Evolutionary conservation across 345 rosid species (phyloP), one percentile per base, ranked within the genome.

Genomic region (Tarenaya hassleriana): DNA sequence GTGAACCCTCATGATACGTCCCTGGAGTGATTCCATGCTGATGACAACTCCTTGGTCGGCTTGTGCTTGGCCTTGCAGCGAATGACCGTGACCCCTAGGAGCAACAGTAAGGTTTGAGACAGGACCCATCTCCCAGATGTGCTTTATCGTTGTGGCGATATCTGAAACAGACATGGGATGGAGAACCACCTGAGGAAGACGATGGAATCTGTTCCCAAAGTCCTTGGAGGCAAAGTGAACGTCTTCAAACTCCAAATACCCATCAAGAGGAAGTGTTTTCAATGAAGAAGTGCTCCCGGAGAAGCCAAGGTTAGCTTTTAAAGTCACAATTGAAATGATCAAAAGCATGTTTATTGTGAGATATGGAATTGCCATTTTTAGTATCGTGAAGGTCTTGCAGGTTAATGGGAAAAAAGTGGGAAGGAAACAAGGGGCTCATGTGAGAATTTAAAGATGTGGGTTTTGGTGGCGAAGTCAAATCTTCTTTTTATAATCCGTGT

Each of bases 51-150:
- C 98, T 16, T 56, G 69, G 10, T 63, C 62, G 16, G 85, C 82
- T 60, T 78, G 86, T 37, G 96, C 81, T 59, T 91, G 96, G 21
- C 98, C 98, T 7, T 73, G 58, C 46, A 84, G 78, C 0, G 96
- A 91, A 61, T 88, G 96, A 18, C 90, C 89, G 21, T 77, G 81
- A 47, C 98, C 96, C 38, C 95, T 75, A 39, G 96, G 96, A 19
- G 86, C 83, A 19, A 91, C 78, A 24, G 77, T 78, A 51, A 84
- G 83, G 47, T 75, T 71, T 11, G 94, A 81, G 53, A 53, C 37
- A 49, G 76, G 64, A 46, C 94, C 88, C 86, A 81, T 69, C 68
- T 68, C 69, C 84, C 86, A 81, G 58, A 77, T 39, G 70, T 79
- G 86, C 66, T 54, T 73, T 34, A 84, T 61, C 1, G 86, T 79